These are phyloP conservation scores for Hygrocybe coccinea DNA, from an alignment of 768 basidiomycete species.

Conservation along the genomic window DNA sequence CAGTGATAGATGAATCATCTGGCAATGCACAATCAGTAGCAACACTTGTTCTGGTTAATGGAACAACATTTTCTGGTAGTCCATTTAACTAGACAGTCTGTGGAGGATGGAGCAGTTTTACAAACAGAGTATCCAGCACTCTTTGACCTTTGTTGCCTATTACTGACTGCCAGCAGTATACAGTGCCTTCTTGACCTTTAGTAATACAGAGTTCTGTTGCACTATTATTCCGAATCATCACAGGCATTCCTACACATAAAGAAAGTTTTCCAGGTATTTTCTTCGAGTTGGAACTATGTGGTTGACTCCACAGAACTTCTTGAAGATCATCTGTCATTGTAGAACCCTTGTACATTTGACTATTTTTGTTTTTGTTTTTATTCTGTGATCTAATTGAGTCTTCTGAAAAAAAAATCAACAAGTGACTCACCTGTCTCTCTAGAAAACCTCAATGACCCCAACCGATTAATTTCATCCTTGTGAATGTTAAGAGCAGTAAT, in stretches of 20 bases:
- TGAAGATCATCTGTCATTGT: constrained; percentile 7
- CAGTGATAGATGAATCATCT: constrained; percentile 10
- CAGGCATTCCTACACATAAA: constrained; percentile 31
- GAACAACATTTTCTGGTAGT: constrained; percentile 30
- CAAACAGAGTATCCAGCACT: constrained; percentile 28
- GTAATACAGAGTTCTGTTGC: constrained; percentile 34
- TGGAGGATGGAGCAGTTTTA: constrained; percentile 25
- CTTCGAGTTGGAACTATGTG: constrained; percentile 12
- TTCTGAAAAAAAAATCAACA: constrained; percentile 24
- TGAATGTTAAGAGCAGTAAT: constrained; percentile 28
- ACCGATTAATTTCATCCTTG: constrained; percentile 23
- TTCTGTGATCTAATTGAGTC: constrained; percentile 12
- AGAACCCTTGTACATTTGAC: not conserved
- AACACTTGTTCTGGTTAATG: constrained; percentile 9
- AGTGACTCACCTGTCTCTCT: constrained; percentile 22
- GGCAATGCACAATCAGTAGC: constrained; percentile 11
- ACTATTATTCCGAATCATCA: constrained; percentile 29
- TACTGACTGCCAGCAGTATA: constrained; percentile 24
- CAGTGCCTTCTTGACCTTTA: constrained; percentile 29
- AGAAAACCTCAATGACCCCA: constrained; percentile 28
- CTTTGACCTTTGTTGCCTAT: constrained; percentile 9
- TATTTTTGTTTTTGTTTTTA: not conserved
- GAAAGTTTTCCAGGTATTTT: constrained; percentile 15
- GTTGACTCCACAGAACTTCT: constrained; percentile 18
- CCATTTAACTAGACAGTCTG: constrained; percentile 19